Evolutionary conservation across 1,284 basidiomycete genomes (phyloP).

Genomic region (Cryptococcus hybrid): DNA sequence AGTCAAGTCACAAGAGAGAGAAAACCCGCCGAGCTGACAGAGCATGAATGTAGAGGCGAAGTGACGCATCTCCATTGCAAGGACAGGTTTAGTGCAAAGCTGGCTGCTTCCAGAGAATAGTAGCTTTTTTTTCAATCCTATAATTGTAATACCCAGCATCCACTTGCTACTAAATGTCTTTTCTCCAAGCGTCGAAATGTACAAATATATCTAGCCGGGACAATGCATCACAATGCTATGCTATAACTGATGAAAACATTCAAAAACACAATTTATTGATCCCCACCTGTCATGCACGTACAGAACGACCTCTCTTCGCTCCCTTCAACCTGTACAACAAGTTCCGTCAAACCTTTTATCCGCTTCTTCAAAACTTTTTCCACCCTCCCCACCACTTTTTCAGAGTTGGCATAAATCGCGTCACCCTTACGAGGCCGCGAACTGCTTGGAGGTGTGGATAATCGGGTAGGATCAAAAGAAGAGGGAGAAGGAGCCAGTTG

Average conservation of each 20-base stretch:
- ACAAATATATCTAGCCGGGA: too few relatives aligned
- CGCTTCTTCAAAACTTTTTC: conserved; percentile 65
- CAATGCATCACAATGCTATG: too few relatives aligned
- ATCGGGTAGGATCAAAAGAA: conserved; percentile 57
- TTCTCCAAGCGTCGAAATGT: too few relatives aligned
- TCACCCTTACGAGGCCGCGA: conserved; percentile 25
- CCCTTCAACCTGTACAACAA: conserved; percentile 77
- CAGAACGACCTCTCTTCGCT: conserved; percentile 40
- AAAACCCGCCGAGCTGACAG: neutral
- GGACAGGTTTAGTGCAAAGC: conserved; percentile 60
- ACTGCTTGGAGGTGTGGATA: conserved; percentile 38
- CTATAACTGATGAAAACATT: too few relatives aligned
- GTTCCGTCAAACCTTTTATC: conserved; percentile 76
- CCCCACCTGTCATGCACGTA: conserved; percentile 63
- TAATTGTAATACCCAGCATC: too few relatives aligned
- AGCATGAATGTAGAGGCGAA: conserved; percentile 63
- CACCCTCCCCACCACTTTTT: conserved; percentile 71
- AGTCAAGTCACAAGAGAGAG: conserved; percentile 1
- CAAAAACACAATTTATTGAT: neutral
- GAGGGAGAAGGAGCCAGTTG: conserved; percentile 62
- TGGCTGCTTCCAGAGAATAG: neutral
- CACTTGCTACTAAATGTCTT: too few relatives aligned
- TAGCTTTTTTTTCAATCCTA: too few relatives aligned
- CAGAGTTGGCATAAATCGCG: conserved; percentile 60
- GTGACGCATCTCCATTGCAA: conserved; percentile 93